Percentiles rank a stretch among this genome's conserved stretches.
Evolutionary conservation across 768 basidiomycete species (phyloP).

Genomic region (Suillus hirtellus): DNA sequence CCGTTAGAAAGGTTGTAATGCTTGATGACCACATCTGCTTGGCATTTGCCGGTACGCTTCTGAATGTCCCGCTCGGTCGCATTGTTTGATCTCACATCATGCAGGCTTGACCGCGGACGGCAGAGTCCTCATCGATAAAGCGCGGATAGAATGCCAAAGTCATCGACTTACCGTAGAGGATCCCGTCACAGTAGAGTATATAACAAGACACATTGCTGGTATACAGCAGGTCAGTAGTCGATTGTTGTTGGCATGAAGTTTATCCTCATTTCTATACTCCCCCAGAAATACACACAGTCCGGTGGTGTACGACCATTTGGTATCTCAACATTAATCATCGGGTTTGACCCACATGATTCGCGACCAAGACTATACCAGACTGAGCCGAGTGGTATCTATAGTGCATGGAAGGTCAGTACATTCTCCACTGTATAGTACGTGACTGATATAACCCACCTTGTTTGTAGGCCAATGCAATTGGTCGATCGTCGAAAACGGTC

Average conservation of each 20-base stretch:
- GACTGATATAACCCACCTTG: neutral
- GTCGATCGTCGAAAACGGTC: slow-evolving; percentile 96
- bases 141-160: slow-evolving; percentile 95
- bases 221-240: slow-evolving; percentile 82
- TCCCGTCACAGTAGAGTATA: slow-evolving; percentile 97
- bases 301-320: slow-evolving; percentile 98
- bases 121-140: slow-evolving; percentile 96
- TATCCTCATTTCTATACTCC: neutral
- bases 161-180: slow-evolving; percentile 98
- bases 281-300: slow-evolving; percentile 93
- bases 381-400: slow-evolving; percentile 97
- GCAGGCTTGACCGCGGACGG: slow-evolving; percentile 96
- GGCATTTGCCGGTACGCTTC: slow-evolving; percentile 88
- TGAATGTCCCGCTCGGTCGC: slow-evolving; percentile 5
- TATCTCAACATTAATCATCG: slow-evolving; percentile 94
- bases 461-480: slow-evolving; percentile 90
- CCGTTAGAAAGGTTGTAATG: slow-evolving; percentile 97
- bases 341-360: slow-evolving; percentile 92
- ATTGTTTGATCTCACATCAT: slow-evolving; percentile 14
- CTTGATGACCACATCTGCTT: slow-evolving; percentile 96
- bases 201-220: slow-evolving; percentile 97
- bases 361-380: slow-evolving; percentile 92
- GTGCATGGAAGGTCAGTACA: slow-evolving; percentile 87
- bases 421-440: neutral
- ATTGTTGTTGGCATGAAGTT: neutral